These are phyloP conservation scores for Arachnopeziza araneosa DNA, from an alignment of 2,329 filamentous ascomycete genomes.

Conservation along the genomic window DNA sequence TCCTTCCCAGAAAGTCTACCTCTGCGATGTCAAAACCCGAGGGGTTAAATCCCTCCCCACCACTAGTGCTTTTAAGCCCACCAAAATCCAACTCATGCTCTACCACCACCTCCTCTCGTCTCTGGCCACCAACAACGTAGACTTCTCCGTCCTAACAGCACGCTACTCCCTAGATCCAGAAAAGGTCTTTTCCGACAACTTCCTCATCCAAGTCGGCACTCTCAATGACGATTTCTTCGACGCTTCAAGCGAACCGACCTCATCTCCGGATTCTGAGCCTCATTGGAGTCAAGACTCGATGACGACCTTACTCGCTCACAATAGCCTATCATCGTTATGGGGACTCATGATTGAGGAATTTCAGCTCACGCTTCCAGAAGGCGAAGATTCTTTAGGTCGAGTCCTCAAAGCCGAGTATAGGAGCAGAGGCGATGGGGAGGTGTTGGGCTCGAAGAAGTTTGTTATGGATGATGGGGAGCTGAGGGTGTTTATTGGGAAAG, in stretches of 20 bases:
- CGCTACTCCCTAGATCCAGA: slow-evolving; percentile 66
- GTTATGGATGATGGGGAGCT: slow-evolving; percentile 60
- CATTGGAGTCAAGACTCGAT: slow-evolving; percentile 26
- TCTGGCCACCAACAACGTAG: slow-evolving; percentile 65
- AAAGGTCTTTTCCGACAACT: slow-evolving; percentile 67
- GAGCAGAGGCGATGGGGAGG: slow-evolving; percentile 37
- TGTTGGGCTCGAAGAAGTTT: slow-evolving; percentile 56
- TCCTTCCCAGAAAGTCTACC: slow-evolving; percentile 50
- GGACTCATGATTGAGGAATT: slow-evolving; percentile 57
- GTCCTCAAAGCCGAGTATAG: slow-evolving; percentile 54
- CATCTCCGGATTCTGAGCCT: slow-evolving; percentile 24
- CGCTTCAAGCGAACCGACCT: slow-evolving; percentile 26
- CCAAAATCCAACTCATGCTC: slow-evolving; percentile 80
- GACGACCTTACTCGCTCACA: slow-evolving; percentile 47
- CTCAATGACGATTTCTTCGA: slow-evolving; percentile 61
- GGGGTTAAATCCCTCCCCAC: slow-evolving; percentile 53
- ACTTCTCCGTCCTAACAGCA: slow-evolving; percentile 61
- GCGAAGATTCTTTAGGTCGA: slow-evolving; percentile 47
- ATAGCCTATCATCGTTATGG: slow-evolving; percentile 56
- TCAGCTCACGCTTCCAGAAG: slow-evolving; percentile 39
- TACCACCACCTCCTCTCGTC: slow-evolving; percentile 81
- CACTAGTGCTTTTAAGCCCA: slow-evolving; percentile 62
- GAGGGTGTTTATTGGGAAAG: slow-evolving; percentile 58
- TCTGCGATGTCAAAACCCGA: slow-evolving; percentile 87
- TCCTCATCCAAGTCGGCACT: slow-evolving; percentile 67